Conservation (phyloP, 2,329 filamentous ascomycete species). For the Penicillium thymicola region DNA sequence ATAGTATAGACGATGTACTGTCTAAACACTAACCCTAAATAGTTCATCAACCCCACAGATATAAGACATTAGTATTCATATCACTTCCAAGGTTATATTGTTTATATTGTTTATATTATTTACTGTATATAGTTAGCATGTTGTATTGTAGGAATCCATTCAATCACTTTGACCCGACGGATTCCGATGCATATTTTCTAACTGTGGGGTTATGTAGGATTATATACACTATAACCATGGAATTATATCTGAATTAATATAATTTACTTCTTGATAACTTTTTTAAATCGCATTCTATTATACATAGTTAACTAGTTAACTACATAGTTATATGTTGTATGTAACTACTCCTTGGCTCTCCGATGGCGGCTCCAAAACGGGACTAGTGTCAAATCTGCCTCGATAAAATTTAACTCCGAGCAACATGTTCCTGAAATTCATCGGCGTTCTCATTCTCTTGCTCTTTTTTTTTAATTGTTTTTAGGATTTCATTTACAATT, state of each 20-base stretch:
- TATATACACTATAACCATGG: too few relatives aligned
- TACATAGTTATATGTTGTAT: too few relatives aligned
- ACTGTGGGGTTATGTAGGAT: background rate
- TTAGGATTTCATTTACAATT: background rate
- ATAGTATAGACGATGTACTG: too few relatives aligned
- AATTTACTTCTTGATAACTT: background rate
- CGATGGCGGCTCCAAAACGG: conserved; percentile 24
- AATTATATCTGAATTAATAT: background rate
- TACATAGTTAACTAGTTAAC: too few relatives aligned
- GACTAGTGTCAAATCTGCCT: conserved; percentile 21
- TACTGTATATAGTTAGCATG: background rate
- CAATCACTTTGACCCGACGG: background rate
- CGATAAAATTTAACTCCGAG: conserved; percentile 24
- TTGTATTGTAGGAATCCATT: background rate
- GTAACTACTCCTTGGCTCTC: conserved; percentile 9
- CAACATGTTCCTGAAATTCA: conserved; percentile 18
- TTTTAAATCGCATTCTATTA: too few relatives aligned
- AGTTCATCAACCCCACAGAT: background rate
- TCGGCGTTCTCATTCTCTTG: conserved; percentile 13
- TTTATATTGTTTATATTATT: background rate
- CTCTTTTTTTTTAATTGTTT: conserved; percentile 6
- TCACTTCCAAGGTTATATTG: background rate
- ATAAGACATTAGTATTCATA: background rate
- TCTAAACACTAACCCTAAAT: background rate
- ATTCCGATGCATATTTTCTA: background rate